Conservation (phyloP, 1,284 basidiomycete species). For the Cutaneotrichosporon dermatis region DNA sequence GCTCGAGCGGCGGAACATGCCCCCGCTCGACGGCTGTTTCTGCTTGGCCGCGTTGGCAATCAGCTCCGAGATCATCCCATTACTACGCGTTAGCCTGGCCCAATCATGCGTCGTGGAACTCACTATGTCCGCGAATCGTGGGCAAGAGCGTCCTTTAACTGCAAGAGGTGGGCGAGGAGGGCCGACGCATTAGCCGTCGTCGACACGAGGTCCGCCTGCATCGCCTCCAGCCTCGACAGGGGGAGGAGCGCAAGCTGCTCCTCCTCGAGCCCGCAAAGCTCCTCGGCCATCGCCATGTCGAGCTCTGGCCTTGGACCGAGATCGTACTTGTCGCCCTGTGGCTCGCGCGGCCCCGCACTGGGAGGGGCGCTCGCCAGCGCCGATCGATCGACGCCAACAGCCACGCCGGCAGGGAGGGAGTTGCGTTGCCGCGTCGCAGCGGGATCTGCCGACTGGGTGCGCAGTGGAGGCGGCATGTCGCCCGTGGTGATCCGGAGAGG, state of each 20-base stretch:
- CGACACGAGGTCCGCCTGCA: constrained; percentile 61
- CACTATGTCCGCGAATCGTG: constrained; percentile 59
- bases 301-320: constrained; percentile 67
- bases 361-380: too few species aligned
- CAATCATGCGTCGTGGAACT: constrained; percentile 7
- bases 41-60: constrained; percentile 48
- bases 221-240: constrained; percentile 60
- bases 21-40: constrained; percentile 31
- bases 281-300: constrained; percentile 61
- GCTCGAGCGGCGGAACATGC: constrained; percentile 36
- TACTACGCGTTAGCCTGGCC: constrained; percentile 28
- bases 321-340: constrained; percentile 55
- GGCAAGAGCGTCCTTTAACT: constrained; percentile 73
- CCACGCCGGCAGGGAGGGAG: constrained; percentile 9
- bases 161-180: constrained; percentile 71
- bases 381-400: too few species aligned
- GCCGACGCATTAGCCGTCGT: constrained; percentile 69
- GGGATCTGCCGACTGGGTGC: constrained; percentile 40
- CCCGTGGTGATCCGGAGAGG: constrained; percentile 70
- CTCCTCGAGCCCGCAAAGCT: constrained; percentile 62
- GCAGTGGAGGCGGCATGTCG: constrained; percentile 27
- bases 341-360: not conserved
- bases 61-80: constrained; percentile 50
- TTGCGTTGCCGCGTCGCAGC: not conserved
- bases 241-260: constrained; percentile 66